Evolutionary conservation across 2,329 filamentous ascomycete genomes (phyloP), one percentile per base, ranked within the genome.

Genomic region (Pseudonectria buxi): DNA sequence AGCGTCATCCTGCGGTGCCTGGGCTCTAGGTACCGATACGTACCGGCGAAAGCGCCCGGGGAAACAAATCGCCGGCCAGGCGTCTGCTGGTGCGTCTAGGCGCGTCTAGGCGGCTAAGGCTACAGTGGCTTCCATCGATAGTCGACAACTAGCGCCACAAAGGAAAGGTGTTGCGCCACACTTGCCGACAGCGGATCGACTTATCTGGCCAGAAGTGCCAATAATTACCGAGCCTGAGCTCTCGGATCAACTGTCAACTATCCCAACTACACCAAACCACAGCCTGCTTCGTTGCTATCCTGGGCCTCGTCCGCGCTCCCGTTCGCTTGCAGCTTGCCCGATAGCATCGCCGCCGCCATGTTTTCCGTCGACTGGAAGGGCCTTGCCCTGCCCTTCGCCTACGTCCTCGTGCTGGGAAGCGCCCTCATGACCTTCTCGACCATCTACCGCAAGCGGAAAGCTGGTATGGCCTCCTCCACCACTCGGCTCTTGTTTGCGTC

Each of bases 371-470:
- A 94, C 72, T 94, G 87, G 87, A 68, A 84, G 65, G 83, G 85
- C 66, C 81, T 96, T 43, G 71, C 79, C 56, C 78, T 95, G 54
- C 90, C 92, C 41, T 76, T 95, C 57, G 82, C 86, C 65, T 98
- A 98, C 65, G 74, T 98, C 40, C 73, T 78, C 50, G 85, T 96
- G 40, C 81, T 98, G 36, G 74, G 86, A 55, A 87, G 88, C 54
- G 90, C 88, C 25, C 77, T 98, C 50, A 82, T 84, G 58, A 92
- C 87, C 46, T 98, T 98, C 67, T 94, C 87, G 31, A 86, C 78
- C 37, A 78, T 96, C 44, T 96, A 96, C 65, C 82, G 90, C 54
- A 90, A 92, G 67, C 80, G 92, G 62, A 92, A 95, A 75, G 81
- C 85, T 50, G 69, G 83, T 86, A 68, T 44, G 78, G 25, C 36